Evolutionary conservation across 768 basidiomycete genomes (phyloP), one percentile per base, ranked within the genome.

Genomic region (Mycena leptocephala): DNA sequence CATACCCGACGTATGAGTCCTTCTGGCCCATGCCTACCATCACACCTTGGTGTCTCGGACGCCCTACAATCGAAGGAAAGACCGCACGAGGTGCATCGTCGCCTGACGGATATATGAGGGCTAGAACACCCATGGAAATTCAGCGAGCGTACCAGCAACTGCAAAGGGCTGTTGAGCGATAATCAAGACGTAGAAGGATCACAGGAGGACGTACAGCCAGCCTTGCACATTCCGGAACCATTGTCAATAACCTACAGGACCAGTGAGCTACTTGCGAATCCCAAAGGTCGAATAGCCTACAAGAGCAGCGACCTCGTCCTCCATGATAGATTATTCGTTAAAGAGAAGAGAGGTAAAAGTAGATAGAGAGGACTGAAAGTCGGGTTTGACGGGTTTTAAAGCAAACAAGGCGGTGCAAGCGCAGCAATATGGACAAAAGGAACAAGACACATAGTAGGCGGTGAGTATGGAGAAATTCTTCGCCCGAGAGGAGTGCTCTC

Each of bases 201-300:
- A n/a, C n/a, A n/a, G n/a, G n/a, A n/a, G n/a, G n/a, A n/a, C 95
- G 82, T 85, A 96, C 95, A 96, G 88, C 98, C 98, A 92, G 98
- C 98, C 90, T 99, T 99, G 94, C 97, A 99, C 97, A 99, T 99
- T 88, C 97, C 98, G 84, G 97, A 99, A 84, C 96, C 96, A 86
- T 96, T 96, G 87, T 96, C 95, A 83, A 95, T 94, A 86, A 96
- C 95, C 94, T 95, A 28, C 68, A 53, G 61, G 20, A 20, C 35
- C n/a, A 32, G 51, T 78, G 58, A 55, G 43, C 32, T 61, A 46
- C 11, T 14, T 69, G 10, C 37, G 59, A 39, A n/a, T 10, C 30
- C 48, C 5, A 65, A 41, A 67, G 61, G 62, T 28, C 10, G 26
- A 66, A 22, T 41, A 83, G 46, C 87, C 74, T 81, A 89, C 88